Evolutionary conservation across 2,329 filamentous ascomycete species (phyloP).

Genomic region (Sporothrix dimorphospora): DNA sequence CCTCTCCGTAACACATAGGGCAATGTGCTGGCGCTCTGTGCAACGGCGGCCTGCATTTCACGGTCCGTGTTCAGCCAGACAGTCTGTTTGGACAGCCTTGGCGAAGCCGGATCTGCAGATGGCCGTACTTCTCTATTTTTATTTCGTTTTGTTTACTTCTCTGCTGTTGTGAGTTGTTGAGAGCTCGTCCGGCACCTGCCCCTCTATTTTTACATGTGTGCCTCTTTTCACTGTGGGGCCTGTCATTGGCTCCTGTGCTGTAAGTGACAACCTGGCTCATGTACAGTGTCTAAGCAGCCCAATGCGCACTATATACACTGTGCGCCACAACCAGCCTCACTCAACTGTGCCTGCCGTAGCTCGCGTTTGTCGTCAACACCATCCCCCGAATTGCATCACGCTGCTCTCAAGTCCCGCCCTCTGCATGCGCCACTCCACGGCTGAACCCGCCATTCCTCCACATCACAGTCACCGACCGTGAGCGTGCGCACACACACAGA

Average conservation of each 20-base stretch:
- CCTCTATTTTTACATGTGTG: neutral
- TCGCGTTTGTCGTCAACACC: neutral
- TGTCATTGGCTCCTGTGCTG: conserved; percentile 17
- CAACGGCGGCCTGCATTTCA: neutral
- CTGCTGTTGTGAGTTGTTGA: neutral
- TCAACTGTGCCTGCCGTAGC: neutral
- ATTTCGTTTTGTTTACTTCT: neutral
- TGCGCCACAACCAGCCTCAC: conserved; percentile 19
- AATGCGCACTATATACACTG: neutral
- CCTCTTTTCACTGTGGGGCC: neutral
- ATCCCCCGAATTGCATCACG: neutral
- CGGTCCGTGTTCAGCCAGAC: neutral
- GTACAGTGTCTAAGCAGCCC: neutral
- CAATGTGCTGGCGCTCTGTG: conserved; percentile 15
- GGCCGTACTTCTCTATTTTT: neutral
- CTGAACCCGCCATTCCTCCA: neutral
- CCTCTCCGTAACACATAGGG: neutral
- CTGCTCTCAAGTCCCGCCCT: neutral
- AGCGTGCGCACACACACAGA: neutral
- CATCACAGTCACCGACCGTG: neutral
- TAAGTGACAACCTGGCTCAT: neutral
- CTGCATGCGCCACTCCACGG: neutral
- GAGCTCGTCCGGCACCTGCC: neutral
- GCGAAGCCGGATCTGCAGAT: neutral
- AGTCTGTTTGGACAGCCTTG: neutral